These are phyloP conservation scores for Hypoxylon sp. DNA, from an alignment of 2,329 filamentous ascomycete genomes.

Conservation along the genomic window DNA sequence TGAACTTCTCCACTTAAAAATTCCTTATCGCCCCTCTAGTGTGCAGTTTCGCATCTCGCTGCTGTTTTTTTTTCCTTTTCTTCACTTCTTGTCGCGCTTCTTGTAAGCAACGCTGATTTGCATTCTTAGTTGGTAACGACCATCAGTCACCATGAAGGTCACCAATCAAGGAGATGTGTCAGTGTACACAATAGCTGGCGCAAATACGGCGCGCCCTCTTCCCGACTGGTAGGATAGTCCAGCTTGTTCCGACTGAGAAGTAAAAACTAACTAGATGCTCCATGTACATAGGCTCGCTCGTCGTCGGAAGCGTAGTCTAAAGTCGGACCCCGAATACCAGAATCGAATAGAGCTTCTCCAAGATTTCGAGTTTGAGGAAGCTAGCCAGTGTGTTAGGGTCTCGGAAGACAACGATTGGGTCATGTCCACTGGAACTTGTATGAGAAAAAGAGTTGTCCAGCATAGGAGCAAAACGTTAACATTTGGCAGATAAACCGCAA, in stretches of 20 bases:
- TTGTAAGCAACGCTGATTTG: too few relatives aligned
- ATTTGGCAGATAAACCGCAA: conserved; percentile 65
- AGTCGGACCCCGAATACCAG: conserved; percentile 90
- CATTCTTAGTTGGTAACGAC: too few relatives aligned
- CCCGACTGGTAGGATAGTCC: conserved; percentile 73
- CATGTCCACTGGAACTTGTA: conserved; percentile 84
- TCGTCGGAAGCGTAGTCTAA: conserved; percentile 87
- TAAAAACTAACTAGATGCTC: conserved; percentile 14
- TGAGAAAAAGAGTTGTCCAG: conserved; percentile 41
- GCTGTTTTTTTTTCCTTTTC: conserved; percentile 13
- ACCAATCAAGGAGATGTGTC: conserved; percentile 83
- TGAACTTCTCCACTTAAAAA: conserved; percentile 20
- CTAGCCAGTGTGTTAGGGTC: conserved; percentile 86
- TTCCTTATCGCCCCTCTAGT: conserved; percentile 34
- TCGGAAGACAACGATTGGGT: conserved; percentile 98
- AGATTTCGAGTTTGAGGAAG: conserved; percentile 97
- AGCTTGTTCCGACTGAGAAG: not conserved
- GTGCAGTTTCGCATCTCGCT: conserved; percentile 6
- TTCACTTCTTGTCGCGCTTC: not conserved
- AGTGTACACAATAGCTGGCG: conserved; percentile 95
- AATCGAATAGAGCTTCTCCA: conserved; percentile 94
- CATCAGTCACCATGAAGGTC: conserved; percentile 77
- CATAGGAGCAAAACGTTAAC: conserved; percentile 8
- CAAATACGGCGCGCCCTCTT: conserved; percentile 83
- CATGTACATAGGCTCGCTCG: conserved; percentile 67